Evolutionary conservation across 257 asterid species (phyloP).

Genomic region (Cynanchum wilfordii): DNA sequence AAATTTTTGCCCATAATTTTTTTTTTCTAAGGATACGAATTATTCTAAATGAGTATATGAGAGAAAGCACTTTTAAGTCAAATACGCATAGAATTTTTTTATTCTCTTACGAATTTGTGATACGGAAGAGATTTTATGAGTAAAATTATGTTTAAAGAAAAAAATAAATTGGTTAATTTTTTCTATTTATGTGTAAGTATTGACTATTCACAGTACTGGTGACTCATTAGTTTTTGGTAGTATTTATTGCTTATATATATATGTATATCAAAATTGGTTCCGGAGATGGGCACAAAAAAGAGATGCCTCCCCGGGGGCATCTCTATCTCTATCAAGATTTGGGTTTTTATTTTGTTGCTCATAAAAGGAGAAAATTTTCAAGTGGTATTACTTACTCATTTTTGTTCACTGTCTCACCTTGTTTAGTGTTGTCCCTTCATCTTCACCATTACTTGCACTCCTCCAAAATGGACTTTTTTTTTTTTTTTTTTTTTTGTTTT

Average conservation of each 20-base stretch:
- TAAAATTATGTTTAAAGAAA: no score
- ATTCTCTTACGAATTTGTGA: no score
- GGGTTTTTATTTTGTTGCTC: neutral
- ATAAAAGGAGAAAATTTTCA: neutral
- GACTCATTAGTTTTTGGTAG: neutral
- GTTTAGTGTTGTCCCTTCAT: constrained; percentile 26
- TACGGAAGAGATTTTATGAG: no score
- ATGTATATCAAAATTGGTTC: neutral
- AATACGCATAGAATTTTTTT: no score
- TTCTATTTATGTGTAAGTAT: no score
- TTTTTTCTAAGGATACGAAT: no score
- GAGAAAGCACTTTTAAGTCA: no score
- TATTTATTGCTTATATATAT: neutral
- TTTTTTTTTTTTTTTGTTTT: no score
- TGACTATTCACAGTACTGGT: neutral
- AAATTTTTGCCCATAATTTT: no score
- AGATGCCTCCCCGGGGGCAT: neutral
- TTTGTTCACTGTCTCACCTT: constrained; percentile 29
- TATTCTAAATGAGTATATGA: no score
- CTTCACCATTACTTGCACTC: constrained; percentile 34
- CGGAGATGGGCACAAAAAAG: constrained; percentile 16
- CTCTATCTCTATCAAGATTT: constrained; percentile 5
- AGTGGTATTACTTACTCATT: constrained; percentile 14
- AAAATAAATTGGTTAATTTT: no score
- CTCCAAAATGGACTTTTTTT: constrained; percentile 28